Conservation (phyloP, 192 early-diverging fungal species). For the Linderina pennispora region DNA sequence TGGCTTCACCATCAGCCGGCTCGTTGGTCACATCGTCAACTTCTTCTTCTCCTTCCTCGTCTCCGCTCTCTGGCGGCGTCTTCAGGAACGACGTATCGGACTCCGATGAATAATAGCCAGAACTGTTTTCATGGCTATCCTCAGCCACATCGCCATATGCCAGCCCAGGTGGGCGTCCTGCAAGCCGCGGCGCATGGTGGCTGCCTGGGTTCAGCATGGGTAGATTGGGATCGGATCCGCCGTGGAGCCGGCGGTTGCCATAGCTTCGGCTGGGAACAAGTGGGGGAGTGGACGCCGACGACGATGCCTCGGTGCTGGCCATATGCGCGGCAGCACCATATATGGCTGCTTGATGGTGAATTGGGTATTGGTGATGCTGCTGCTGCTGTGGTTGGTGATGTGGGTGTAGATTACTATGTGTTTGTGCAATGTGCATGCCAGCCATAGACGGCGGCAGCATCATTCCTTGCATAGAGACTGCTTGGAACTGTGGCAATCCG, state of each 20-base stretch:
- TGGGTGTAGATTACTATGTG: no score
- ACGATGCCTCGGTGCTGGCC: constrained; percentile 1
- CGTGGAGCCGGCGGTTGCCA: background rate
- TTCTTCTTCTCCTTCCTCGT: constrained; percentile 2
- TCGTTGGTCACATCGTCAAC: background rate
- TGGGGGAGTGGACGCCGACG: constrained; percentile 4
- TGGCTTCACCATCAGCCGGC: no score
- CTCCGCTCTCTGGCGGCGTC: constrained; percentile 14
- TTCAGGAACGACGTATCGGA: constrained; percentile 27
- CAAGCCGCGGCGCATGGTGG: constrained; percentile 7
- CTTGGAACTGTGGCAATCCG: no score
- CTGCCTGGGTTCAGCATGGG: background rate
- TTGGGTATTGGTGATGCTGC: no score
- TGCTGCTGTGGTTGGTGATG: no score
- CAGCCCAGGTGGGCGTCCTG: background rate
- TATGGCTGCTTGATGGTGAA: no score
- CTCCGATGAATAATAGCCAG: constrained; percentile 31
- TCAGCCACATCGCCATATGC: constrained; percentile 1
- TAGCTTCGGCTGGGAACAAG: background rate
- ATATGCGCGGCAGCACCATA: no score
- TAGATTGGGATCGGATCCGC: no score
- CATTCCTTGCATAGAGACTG: no score
- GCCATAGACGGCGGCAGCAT: no score
- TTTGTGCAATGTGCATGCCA: no score
- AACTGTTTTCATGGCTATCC: no score